Evolutionary conservation across 2,329 filamentous ascomycete genomes (phyloP).

Genomic region (Neonectria hederae): DNA sequence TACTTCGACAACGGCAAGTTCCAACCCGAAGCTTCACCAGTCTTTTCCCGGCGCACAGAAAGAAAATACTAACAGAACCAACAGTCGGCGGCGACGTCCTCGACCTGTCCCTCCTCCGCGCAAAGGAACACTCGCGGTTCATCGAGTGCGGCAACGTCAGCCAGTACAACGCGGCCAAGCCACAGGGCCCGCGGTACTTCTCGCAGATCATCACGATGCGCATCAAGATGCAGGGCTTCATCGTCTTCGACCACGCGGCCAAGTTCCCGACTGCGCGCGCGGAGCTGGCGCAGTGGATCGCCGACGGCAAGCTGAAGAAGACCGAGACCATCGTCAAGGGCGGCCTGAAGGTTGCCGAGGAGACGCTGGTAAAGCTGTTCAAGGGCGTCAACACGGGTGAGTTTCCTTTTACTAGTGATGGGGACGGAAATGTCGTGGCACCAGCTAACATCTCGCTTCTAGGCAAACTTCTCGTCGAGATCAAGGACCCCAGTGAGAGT

Average conservation of each 20-base stretch:
- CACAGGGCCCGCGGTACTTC: slow-evolving; percentile 65
- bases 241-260: slow-evolving; percentile 74
- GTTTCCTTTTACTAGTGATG: neutral
- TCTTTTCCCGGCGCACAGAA: no score
- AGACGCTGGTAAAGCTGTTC: slow-evolving; percentile 72
- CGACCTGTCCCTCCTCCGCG: slow-evolving; percentile 70
- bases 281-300: slow-evolving; percentile 74
- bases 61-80: slow-evolving; percentile 23
- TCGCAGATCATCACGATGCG: slow-evolving; percentile 64
- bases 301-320: slow-evolving; percentile 76
- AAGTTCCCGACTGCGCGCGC: slow-evolving; percentile 67
- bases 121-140: slow-evolving; percentile 72
- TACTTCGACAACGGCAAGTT: slow-evolving; percentile 72
- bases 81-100: slow-evolving; percentile 74
- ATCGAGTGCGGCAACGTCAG: slow-evolving; percentile 78
- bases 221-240: slow-evolving; percentile 75
- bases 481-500: slow-evolving; percentile 45
- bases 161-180: slow-evolving; percentile 70
- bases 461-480: slow-evolving; percentile 57
- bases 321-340: slow-evolving; percentile 78
- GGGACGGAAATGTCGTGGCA: neutral
- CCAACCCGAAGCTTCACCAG: fast-evolving
- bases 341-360: slow-evolving; percentile 71
- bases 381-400: slow-evolving; percentile 72
- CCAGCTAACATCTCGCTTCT: neutral